Evolutionary conservation across 495 filamentous ascomycete species (phyloP).

Genomic region (Daldinia caldariorum): DNA sequence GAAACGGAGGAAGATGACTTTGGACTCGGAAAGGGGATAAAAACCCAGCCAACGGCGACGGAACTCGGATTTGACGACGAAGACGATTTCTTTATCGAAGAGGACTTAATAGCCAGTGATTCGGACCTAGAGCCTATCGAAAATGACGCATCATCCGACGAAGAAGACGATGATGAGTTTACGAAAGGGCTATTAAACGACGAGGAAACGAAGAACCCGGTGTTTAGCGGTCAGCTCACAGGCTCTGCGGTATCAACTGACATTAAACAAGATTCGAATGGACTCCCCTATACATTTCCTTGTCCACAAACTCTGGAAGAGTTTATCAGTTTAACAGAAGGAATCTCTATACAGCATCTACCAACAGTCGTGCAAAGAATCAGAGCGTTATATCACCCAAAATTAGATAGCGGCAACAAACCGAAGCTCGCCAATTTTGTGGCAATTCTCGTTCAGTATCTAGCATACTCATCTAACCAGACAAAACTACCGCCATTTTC

Average conservation of each 20-base stretch:
- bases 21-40: conserved; percentile 65
- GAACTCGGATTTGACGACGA: conserved; percentile 81
- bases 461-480: conserved; percentile 69
- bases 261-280: conserved; percentile 54
- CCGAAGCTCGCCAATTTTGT: conserved; percentile 79
- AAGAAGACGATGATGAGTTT: conserved; percentile 72
- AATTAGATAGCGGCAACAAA: conserved; percentile 84
- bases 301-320: conserved; percentile 83
- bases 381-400: conserved; percentile 87
- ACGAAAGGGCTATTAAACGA: conserved; percentile 68
- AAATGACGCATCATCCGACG: conserved; percentile 62
- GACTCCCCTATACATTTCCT: conserved; percentile 80
- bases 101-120: conserved; percentile 78
- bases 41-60: conserved; percentile 54
- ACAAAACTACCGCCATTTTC: conserved; percentile 49
- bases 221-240: conserved; percentile 49
- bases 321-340: conserved; percentile 71
- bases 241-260: conserved; percentile 39
- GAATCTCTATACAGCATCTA: conserved; percentile 68
- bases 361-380: conserved; percentile 88
- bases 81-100: conserved; percentile 90
- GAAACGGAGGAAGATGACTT: conserved; percentile 63
- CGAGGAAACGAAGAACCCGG: conserved; percentile 58
- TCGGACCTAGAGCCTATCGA: conserved; percentile 70
- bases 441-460: conserved; percentile 77